phyloP scores from a whole-genome alignment of 208 protist species.

The Herpetomonas samuelpessoai region DNA sequence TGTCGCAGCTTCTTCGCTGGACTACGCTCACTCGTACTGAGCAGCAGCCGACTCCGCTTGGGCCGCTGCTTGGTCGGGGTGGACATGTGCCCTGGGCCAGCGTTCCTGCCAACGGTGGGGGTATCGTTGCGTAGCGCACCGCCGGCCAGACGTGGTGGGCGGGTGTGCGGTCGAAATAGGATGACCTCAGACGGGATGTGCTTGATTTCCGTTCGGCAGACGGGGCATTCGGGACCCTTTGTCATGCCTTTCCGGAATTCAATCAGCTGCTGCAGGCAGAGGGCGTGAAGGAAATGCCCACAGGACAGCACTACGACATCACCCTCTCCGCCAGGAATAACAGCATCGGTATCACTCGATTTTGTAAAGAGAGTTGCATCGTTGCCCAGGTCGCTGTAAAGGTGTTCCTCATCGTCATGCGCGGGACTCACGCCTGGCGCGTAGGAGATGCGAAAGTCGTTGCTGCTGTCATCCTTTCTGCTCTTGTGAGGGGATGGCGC shows the following conservation, averaged over 20 bases:
- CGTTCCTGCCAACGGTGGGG: too few relatives aligned
- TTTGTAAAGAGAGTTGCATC: too few relatives aligned
- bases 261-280: conserved; percentile 69
- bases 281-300: conserved; percentile 75
- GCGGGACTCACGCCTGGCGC: conserved; percentile 32
- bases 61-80: too few relatives aligned
- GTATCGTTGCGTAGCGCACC: too few relatives aligned
- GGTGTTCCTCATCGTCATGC: too few relatives aligned
- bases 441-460: conserved; percentile 42
- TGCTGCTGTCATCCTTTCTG: background rate
- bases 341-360: background rate
- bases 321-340: conserved; percentile 9
- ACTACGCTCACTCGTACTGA: too few relatives aligned
- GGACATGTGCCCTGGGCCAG: too few relatives aligned
- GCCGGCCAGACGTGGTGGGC: conserved; percentile 6
- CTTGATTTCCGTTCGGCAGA: conserved; percentile 55
- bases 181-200: conserved; percentile 22
- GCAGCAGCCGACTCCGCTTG: too few relatives aligned
- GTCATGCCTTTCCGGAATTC: conserved; percentile 40
- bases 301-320: conserved; percentile 20
- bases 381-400: too few relatives aligned
- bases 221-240: conserved; percentile 41
- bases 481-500: background rate
- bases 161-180: conserved; percentile 39
- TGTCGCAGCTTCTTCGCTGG: too few relatives aligned